Evolutionary conservation across 345 rosid species (phyloP), one percentile per base, ranked within the genome.

Genomic region (Rubroshorea leprosula): DNA sequence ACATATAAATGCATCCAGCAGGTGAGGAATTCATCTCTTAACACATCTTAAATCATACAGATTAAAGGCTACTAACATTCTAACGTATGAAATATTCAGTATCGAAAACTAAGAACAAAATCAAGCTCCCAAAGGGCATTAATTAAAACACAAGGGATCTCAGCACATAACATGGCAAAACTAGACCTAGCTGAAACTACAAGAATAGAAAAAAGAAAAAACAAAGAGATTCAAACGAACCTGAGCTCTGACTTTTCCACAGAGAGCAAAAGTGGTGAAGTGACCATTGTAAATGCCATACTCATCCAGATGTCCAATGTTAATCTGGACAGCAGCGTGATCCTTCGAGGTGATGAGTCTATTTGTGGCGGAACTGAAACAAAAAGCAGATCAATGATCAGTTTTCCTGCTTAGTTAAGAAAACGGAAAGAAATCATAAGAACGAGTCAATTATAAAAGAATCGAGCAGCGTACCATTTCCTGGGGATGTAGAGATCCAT

Each of bases 401-500:
- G 60, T 29, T 29, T 29, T 41, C n/a, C n/a, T n/a, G n/a, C n/a
- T n/a, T n/a, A n/a, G n/a, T n/a, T n/a, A n/a, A n/a, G n/a, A n/a
- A n/a, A n/a, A n/a, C n/a, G n/a, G n/a, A n/a, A n/a, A 9, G 5
- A 13, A 25, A 41, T 9, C 18, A n/a, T 5, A 6, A 48, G 25
- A 26, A 2, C 41, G 3, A 35, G 9, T 10, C 9, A 13, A 35
- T 13, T 2, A 1, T 35, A 35, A 43, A n/a, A 52, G 38, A 9
- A 55, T 2, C 1, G 0, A 17, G 2, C 13, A 41, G 29, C 1
- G 23, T 72, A 92, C 97, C 97, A 89, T 62, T 92, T 92, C 63
- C 98, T 81, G 18, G 97, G 97, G 76, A 84, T 86, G 84, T 86
- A 89, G 6, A 92, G 89, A 68, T 92, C 97, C 66, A 84, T 89